Percentiles rank a stretch among this genome's conserved stretches.
Evolutionary conservation across 2,329 filamentous ascomycete species (phyloP).

Genomic region (Amylocarpus encephaloides): DNA sequence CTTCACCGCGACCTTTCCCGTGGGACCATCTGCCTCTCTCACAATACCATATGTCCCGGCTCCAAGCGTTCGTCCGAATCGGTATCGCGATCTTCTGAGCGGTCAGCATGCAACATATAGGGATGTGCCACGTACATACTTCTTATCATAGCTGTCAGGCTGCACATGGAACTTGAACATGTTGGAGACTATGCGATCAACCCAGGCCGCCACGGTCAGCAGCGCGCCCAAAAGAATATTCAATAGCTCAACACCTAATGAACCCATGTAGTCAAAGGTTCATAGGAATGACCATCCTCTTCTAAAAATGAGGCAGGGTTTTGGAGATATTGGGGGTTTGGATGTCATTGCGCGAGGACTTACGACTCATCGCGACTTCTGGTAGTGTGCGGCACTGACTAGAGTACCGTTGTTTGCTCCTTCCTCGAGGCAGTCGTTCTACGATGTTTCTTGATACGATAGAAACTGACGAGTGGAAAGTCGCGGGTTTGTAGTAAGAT

Average conservation of each 20-base stretch:
- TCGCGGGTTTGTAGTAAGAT: background rate
- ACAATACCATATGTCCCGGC: constrained; percentile 98
- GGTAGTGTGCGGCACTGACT: background rate
- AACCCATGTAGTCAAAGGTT: background rate
- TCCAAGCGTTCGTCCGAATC: constrained; percentile 86
- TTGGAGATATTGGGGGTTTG: background rate
- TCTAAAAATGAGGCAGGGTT: constrained; percentile 1
- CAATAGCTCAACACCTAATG: constrained; percentile 6
- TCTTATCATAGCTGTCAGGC: constrained; percentile 97
- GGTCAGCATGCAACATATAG: constrained; percentile 16
- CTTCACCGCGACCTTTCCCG: constrained; percentile 90
- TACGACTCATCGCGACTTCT: constrained; percentile 31
- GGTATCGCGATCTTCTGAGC: constrained; percentile 66
- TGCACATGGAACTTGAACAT: constrained; percentile 96
- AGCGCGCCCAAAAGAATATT: constrained; percentile 4
- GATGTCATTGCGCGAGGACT: constrained; percentile 18
- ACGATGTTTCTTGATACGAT: too few species aligned
- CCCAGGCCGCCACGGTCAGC: constrained; percentile 10
- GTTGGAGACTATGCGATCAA: constrained; percentile 56
- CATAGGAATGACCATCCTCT: constrained; percentile 8
- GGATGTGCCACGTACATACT: constrained; percentile 48
- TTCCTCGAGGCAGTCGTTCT: background rate
- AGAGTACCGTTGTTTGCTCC: background rate
- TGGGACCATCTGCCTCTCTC: constrained; percentile 80
- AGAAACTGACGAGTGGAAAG: too few species aligned